Evolutionary conservation across 345 rosid genomes (phyloP), one percentile per base, ranked within the genome.

Genomic region (Eucalyptus curtisii): DNA sequence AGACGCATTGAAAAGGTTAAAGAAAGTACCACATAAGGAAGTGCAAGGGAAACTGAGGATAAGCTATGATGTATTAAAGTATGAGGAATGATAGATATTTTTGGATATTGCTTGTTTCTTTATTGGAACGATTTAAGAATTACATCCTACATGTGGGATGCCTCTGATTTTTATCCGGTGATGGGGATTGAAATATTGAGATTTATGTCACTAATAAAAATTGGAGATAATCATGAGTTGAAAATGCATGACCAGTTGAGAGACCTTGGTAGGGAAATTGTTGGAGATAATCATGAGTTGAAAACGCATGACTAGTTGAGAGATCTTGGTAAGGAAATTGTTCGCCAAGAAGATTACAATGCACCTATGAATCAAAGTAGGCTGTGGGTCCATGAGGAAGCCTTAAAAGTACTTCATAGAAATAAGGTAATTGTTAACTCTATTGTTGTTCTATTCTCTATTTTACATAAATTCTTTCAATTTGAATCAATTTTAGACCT

Each of bases 381-480:
- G 68, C 22, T 90, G 49, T 92, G 93, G 93, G n/a, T 30, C n/a
- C 79, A 71, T 27, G 87, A 87, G 17, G 92, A 76, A 45, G 89
- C 91, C 27, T 25, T 71, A 3, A 86, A 88, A 17, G 68, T 89
- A 5, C 27, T 89, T 25, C 86, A 6, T 6, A 14, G 71, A 33
- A 10, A 86, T 53, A 87, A 33, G 89, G 92, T 90, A 61, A 68
- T 68, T 3, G 24, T 31, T 31, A 31, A 8, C 40, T 66, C 22
- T 66, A 31, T 31, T 53, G 79, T 31, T 66, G 42, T 31, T 66
- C 40, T 66, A 66, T 42, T 31, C 42, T 31, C 12, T 50, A 31
- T n/a, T 31, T 66, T 31, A 66, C 79, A 68, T 8, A 10, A 31
- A 68, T 31, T 68, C 24, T 16, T 33, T 31, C 42, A 68, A 68